Conservation (phyloP, 192 early-diverging fungal species). For the Podila epicladia region DNA sequence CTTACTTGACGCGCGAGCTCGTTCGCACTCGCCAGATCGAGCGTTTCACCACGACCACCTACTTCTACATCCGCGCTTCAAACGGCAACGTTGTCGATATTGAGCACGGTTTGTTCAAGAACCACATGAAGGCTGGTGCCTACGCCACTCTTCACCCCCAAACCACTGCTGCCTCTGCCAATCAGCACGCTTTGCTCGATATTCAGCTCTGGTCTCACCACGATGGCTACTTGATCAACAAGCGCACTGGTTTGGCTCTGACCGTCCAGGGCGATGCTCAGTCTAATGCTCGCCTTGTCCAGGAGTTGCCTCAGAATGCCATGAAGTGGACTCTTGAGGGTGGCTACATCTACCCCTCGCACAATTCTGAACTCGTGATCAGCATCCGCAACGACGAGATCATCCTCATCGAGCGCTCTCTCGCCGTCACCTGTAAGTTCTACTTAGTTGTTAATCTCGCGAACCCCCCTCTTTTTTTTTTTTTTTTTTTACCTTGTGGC, state of each 20-base stretch:
- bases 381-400: constrained; percentile 39
- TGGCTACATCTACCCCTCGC: constrained; percentile 36
- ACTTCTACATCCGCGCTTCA: constrained; percentile 46
- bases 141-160: constrained; percentile 43
- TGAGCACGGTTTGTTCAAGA: constrained; percentile 34
- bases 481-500: background rate
- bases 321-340: constrained; percentile 44
- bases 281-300: constrained; percentile 24
- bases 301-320: constrained; percentile 36
- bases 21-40: constrained; percentile 8
- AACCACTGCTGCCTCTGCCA: constrained; percentile 43
- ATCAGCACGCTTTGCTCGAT: constrained; percentile 43
- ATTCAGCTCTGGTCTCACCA: constrained; percentile 49
- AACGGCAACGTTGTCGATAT: constrained; percentile 42
- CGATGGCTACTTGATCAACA: constrained; percentile 52
- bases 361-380: constrained; percentile 32
- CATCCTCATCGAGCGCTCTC: constrained; percentile 36
- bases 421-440: constrained; percentile 19
- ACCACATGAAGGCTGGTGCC: constrained; percentile 44
- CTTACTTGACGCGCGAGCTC: constrained; percentile 20
- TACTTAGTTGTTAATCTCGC: background rate
- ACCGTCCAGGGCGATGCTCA: constrained; percentile 34
- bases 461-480: no score
- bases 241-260: constrained; percentile 48
- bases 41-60: constrained; percentile 26